A percentile compares a stretch with the other conserved stretches of the same genome.
Evolutionary conservation across 805 yeast species (phyloP).

Genomic region (Metschnikowia gelsemii): DNA sequence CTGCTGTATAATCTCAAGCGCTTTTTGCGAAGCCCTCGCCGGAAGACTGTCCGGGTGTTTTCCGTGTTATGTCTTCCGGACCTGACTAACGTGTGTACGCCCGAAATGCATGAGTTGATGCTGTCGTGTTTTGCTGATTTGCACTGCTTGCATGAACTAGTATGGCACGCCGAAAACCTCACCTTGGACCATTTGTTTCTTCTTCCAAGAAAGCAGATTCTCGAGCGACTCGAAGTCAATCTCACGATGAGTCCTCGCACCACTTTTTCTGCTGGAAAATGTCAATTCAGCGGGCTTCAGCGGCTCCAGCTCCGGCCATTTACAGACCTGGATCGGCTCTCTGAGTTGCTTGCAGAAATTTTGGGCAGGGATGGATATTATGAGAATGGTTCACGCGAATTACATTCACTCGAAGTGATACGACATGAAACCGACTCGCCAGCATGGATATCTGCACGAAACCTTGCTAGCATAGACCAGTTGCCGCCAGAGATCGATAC

Average conservation of each 20-base stretch:
- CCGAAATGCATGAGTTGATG: conserved; percentile 28
- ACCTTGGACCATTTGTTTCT: conserved; percentile 27
- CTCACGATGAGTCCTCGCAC: conserved; percentile 27
- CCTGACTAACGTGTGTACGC: conserved; percentile 38
- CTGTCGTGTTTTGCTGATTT: conserved; percentile 27
- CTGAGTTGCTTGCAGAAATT: conserved; percentile 15
- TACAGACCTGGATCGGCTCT: conserved; percentile 26
- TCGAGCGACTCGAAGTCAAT: conserved; percentile 30
- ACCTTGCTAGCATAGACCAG: neutral
- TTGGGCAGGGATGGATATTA: too few relatives aligned
- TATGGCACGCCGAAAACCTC: conserved; percentile 35
- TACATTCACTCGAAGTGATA: conserved; percentile 23
- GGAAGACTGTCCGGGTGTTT: conserved; percentile 23
- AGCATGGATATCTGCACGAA: neutral
- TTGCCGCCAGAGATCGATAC: conserved; percentile 1
- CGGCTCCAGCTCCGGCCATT: conserved; percentile 39
- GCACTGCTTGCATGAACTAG: conserved; percentile 27
- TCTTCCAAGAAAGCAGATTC: conserved; percentile 29
- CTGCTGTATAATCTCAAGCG: conserved; percentile 40
- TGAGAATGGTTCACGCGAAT: neutral
- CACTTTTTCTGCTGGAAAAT: too few relatives aligned
- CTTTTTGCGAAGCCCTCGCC: conserved; percentile 18
- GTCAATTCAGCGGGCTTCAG: too few relatives aligned
- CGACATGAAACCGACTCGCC: conserved; percentile 17
- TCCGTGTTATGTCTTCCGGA: conserved; percentile 42